phyloP scores from a whole-genome alignment of 176 grass and related monocot species.

The Poa annua region DNA sequence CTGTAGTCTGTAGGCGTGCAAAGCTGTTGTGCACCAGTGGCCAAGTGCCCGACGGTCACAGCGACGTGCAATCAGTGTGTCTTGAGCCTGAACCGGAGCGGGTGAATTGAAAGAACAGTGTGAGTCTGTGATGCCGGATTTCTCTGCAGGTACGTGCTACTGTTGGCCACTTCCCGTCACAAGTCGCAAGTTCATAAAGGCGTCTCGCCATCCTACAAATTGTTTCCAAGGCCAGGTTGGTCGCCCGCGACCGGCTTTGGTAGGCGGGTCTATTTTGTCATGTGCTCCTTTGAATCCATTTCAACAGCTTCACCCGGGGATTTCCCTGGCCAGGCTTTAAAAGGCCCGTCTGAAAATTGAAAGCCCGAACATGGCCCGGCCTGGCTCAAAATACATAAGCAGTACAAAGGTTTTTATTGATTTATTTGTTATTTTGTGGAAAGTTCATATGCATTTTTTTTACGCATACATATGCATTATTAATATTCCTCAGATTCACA shows the following conservation, averaged over 20 bases:
- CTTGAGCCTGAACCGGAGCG: not conserved
- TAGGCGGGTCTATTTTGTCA: not conserved
- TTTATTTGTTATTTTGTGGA: too few species aligned
- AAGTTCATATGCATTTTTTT: too few species aligned
- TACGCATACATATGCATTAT: too few species aligned
- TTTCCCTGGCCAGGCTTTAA: too few species aligned
- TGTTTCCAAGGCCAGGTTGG: not conserved
- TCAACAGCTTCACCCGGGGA: too few species aligned
- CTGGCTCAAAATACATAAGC: too few species aligned
- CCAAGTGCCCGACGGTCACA: not conserved
- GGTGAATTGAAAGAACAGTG: not conserved
- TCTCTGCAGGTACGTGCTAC: not conserved
- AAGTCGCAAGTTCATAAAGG: not conserved
- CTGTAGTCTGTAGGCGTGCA: not conserved
- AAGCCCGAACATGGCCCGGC: too few species aligned
- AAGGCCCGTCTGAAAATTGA: too few species aligned
- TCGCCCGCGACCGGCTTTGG: constrained; percentile 21
- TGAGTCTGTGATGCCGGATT: not conserved
- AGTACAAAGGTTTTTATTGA: too few species aligned
- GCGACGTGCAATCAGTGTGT: not conserved
- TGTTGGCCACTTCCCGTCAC: not conserved
- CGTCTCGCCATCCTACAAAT: too few species aligned
- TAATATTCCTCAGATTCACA: too few species aligned
- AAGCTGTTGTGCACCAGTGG: not conserved
- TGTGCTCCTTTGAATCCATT: not conserved